phyloP scores from a whole-genome alignment of 352 stramenopile species.

The Phytophthora constricta region DNA sequence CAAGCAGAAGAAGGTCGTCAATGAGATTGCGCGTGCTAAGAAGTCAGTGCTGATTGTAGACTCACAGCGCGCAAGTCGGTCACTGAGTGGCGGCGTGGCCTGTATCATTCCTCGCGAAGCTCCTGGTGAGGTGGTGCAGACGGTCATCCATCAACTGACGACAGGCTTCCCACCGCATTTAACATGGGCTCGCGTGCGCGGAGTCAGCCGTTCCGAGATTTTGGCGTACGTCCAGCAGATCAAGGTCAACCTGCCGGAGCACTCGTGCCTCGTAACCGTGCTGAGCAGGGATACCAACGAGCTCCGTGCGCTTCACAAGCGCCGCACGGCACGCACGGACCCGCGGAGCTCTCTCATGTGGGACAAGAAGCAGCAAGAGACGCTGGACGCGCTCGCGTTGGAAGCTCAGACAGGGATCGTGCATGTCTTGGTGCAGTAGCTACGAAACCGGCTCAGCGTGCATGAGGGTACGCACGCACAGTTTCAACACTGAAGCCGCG shows the following conservation, averaged over 20 bases:
- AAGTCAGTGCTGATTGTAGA: conserved; percentile 86
- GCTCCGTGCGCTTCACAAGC: conserved; percentile 77
- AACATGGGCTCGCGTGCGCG: conserved; percentile 74
- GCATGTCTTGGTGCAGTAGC: conserved; percentile 63
- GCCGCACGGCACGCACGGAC: conserved; percentile 77
- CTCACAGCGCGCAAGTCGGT: conserved; percentile 62
- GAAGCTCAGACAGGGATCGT: conserved; percentile 67
- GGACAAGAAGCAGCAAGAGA: conserved; percentile 75
- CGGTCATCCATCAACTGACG: conserved; percentile 79
- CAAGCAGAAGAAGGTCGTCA: conserved; percentile 82
- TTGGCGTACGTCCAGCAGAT: conserved; percentile 43
- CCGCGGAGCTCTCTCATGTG: conserved; percentile 78
- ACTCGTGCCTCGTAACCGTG: conserved; percentile 70
- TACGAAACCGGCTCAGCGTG: background rate
- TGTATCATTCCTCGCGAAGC: conserved; percentile 65
- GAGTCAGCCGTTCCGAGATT: conserved; percentile 53
- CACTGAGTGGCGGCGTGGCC: conserved; percentile 65
- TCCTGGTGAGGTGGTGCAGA: conserved; percentile 53
- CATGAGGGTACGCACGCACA: background rate
- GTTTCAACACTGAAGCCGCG: too few species aligned
- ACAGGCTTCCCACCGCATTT: conserved; percentile 83
- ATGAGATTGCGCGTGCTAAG: conserved; percentile 69
- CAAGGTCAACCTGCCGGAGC: conserved; percentile 49
- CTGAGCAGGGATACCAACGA: conserved; percentile 55
- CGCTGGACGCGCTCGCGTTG: conserved; percentile 56